These are phyloP conservation scores for Mangifera indica DNA, from an alignment of 345 rosid genomes.

Conservation along the genomic window DNA sequence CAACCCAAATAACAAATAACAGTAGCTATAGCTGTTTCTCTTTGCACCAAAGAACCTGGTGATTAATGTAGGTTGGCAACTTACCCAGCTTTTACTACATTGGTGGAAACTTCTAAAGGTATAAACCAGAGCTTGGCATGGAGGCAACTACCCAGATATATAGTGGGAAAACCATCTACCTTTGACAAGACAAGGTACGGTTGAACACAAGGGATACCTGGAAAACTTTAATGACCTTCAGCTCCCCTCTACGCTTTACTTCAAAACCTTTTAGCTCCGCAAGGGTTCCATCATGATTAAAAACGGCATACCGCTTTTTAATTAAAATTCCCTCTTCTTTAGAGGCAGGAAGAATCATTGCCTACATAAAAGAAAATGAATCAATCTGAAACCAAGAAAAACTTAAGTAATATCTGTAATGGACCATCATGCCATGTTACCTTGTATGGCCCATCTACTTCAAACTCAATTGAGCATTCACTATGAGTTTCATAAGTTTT, in stretches of 20 bases:
- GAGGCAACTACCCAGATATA: not conserved
- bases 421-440: conserved; percentile 34
- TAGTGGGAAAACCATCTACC: not conserved
- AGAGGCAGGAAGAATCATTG: conserved; percentile 99
- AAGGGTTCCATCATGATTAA: conserved; percentile 95
- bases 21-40: not conserved
- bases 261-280: conserved; percentile 99
- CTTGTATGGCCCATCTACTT: conserved; percentile 99
- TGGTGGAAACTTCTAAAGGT: conserved; percentile 2
- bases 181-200: conserved; percentile 3
- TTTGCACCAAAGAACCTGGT: not conserved
- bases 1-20: not conserved
- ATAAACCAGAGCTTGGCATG: not conserved
- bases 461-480: conserved; percentile 98
- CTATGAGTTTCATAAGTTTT: conserved; percentile 77
- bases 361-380: conserved; percentile 44
- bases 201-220: conserved; percentile 54
- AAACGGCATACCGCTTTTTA: conserved; percentile 97
- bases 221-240: conserved; percentile 94
- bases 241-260: conserved; percentile 98
- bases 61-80: not conserved
- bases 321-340: conserved; percentile 94
- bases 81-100: not conserved
- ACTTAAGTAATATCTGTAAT: conserved; percentile 17
- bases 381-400: conserved; percentile 24